Evolutionary conservation across 495 filamentous ascomycete genomes (phyloP).

Genomic region (Penicillium angulare): DNA sequence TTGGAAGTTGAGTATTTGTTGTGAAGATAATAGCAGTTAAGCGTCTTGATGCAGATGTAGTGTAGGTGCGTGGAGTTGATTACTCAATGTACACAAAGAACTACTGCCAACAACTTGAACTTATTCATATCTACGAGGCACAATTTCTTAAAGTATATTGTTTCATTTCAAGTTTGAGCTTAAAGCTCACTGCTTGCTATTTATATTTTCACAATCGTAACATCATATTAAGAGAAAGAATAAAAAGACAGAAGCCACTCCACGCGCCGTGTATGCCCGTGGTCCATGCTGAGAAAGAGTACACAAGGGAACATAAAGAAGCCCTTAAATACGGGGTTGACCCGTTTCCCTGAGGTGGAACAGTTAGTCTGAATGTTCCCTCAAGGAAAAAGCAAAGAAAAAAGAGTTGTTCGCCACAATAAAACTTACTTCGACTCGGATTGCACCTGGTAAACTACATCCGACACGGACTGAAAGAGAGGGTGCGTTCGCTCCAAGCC

Average conservation of each 20-base stretch:
- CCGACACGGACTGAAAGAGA: conserved; percentile 66
- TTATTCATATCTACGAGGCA: too few species aligned
- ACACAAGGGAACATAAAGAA: conserved; percentile 3
- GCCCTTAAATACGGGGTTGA: conserved; percentile 26
- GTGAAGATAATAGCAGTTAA: too few species aligned
- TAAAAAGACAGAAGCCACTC: conserved; percentile 10
- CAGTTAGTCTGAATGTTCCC: conserved; percentile 5
- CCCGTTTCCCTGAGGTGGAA: conserved; percentile 21
- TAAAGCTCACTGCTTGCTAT: conserved; percentile 3
- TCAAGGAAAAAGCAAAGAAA: background rate
- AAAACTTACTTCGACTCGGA: conserved; percentile 39
- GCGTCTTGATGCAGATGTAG: too few species aligned
- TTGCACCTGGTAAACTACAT: conserved; percentile 79
- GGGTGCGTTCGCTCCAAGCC: conserved; percentile 70
- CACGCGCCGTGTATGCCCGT: conserved; percentile 33
- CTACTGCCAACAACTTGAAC: too few species aligned
- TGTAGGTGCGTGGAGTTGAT: too few species aligned
- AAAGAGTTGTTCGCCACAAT: background rate
- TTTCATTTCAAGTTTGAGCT: background rate
- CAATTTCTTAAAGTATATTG: background rate
- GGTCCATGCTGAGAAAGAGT: conserved; percentile 29
- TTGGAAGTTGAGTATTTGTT: too few species aligned
- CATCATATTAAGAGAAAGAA: conserved; percentile 15
- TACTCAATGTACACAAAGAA: too few species aligned
- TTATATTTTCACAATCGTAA: conserved; percentile 16